Percentiles rank a stretch among this genome's conserved stretches.
These are phyloP conservation scores for Zopfia rhizophila DNA, from an alignment of 2,329 filamentous ascomycete genomes.

Conservation along the genomic window DNA sequence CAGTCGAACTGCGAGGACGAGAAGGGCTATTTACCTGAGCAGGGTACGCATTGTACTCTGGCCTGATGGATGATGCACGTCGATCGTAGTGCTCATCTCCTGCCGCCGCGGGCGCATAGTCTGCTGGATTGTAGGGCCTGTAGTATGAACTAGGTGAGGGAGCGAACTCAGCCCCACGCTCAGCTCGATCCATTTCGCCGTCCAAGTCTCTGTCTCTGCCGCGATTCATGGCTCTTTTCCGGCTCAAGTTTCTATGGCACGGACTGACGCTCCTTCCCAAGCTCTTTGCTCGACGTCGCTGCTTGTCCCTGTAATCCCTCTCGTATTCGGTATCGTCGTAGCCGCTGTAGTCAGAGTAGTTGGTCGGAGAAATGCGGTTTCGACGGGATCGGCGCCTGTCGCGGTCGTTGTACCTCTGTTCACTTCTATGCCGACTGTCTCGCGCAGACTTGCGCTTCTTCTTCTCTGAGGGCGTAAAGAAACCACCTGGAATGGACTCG, in stretches of 20 bases:
- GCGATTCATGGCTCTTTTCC: slow-evolving; percentile 33
- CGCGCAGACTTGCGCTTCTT: slow-evolving; percentile 35
- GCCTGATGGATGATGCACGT: slow-evolving; percentile 35
- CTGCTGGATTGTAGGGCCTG: slow-evolving; percentile 49
- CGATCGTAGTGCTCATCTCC: slow-evolving; percentile 31
- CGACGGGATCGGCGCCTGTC: slow-evolving; percentile 34
- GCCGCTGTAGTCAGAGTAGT: slow-evolving; percentile 41
- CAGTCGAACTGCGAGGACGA: slow-evolving; percentile 42
- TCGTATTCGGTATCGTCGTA: slow-evolving; percentile 47
- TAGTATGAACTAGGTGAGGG: slow-evolving; percentile 47
- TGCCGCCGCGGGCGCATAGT: slow-evolving; percentile 37
- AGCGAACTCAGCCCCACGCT: slow-evolving; percentile 42
- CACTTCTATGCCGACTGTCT: slow-evolving; percentile 31
- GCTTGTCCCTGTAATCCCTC: slow-evolving; percentile 32
- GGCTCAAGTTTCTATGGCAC: slow-evolving; percentile 37
- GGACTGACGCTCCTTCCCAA: slow-evolving; percentile 29
- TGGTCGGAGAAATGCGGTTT: slow-evolving; percentile 37
- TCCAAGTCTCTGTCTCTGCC: slow-evolving; percentile 36
- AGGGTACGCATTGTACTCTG: slow-evolving; percentile 38
- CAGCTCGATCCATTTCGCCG: slow-evolving; percentile 42
- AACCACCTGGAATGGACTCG: slow-evolving; percentile 50
- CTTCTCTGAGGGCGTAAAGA: slow-evolving; percentile 45
- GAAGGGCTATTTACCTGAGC: slow-evolving; percentile 50
- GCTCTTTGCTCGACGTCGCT: slow-evolving; percentile 39
- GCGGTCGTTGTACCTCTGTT: slow-evolving; percentile 28